Base-by-base conservation (phyloP, 805 yeast genomes). In the Teunomyces aglyptinius region DNA sequence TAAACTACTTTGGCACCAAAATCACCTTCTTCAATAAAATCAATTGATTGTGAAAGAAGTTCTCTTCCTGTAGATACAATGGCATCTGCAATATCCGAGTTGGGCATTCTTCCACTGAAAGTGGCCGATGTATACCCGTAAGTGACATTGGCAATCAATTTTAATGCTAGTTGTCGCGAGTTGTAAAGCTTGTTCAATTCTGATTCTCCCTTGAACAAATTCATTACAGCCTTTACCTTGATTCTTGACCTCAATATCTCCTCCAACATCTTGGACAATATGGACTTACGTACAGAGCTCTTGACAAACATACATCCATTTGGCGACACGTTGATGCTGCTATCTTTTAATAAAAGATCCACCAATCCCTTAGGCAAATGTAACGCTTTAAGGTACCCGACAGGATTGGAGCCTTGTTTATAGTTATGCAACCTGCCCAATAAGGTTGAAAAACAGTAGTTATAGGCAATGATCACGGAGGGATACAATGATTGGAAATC, bases 401-500 rank as follows among this genome's bases (percentile, higher is more conserved):
- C 59, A 12, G 63, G 63, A 53, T 81, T 85, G 33, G 65, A 67
- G 1, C 57, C 57, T 0, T 77, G 76, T 22, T 71, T 64, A 52
- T 80, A 77, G 6, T 81, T 82, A 41, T 78, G 71, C 18, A 87
- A 60, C 45, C 81, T 70, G 1, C 94, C 92, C 2, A 87, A 46
- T 41, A 86, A 59, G 0, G 94, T 87, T 0, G 92, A 82, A 55
- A 81, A 88, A 58, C 96, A 92, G 53, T 88, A 84, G 61, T 94
- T 94, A 63, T 86, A 88, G 0, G 97, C 99, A 59, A 89, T 88
- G 61, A 92, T 79, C 11, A 94, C 75, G 0, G 98, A 91, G 0
- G 99, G 99, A 60, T 94, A 94, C 41, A 94, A 73, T 0, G 97
- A 89, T 57, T 92, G 96, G 58, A 94, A 94, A 62, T 94, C 99